Base-by-base conservation (phyloP, 495 filamentous ascomycete species). In the Sphaerosporella brunnea region DNA sequence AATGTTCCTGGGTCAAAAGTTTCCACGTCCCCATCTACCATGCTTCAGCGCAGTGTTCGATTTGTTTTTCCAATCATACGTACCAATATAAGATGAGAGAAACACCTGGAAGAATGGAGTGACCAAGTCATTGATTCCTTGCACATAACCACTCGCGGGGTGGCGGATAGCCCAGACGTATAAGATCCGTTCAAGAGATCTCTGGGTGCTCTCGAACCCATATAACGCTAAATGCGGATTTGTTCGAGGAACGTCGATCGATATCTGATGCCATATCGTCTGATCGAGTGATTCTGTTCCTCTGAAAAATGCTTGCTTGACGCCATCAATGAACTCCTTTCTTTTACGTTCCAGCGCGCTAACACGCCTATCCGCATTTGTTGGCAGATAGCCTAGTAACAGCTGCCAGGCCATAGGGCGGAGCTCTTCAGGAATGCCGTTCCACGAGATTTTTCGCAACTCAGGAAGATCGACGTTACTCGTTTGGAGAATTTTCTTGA, bases 91-190 rank as follows among this genome's bases (percentile, higher is more conserved):
- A 25, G 77, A 76, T 18, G 84, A 90, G 8, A 97, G 68, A 57
- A 97, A 97, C 2, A 94, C 86, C 62, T 97, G 84, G 78, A 84
- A 97, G 62, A 97, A 96, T 9, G 90, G 90, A 7, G 88, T 93
- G 2, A 94, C 88, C 21, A 97, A 75, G 63, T 97, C 90, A 62
- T 96, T 97, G 62, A 97, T 97, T 40, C 90, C 90, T 63, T 97
- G 90, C 0, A 97, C 90, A 63, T 97, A 97, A 30, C 90, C 90
- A 60, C 84, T 93, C 3, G 90, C 90, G 7, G 90, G 90, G 68
- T 97, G 90, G 36, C 90, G 75, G 45, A 96, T 92, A 2, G 90
- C 90, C 90, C 90, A 97, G 8, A 97, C 77, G 62, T 96, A 97
- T 11, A 97, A 69, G 47, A 97, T 96, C 24, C 88, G 74, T 62